Evolutionary conservation across 2,329 filamentous ascomycete species (phyloP).

Genomic region (Claviceps arundinis): DNA sequence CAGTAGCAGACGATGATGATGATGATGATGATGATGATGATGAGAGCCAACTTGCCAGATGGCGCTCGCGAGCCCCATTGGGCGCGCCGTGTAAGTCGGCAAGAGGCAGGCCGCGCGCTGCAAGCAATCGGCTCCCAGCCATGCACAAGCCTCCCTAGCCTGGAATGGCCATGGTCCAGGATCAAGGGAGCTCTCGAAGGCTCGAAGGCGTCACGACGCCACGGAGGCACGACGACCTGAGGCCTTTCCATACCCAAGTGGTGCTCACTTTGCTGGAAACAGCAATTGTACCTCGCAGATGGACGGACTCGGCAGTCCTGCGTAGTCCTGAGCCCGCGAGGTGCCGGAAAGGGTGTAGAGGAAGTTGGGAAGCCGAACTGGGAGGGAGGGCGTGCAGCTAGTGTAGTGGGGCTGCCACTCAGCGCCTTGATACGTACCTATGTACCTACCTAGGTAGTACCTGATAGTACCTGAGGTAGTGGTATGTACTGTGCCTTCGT

Average conservation of each 20-base stretch:
- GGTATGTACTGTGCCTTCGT: background rate
- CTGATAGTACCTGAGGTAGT: background rate
- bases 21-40: background rate
- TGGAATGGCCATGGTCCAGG: no score
- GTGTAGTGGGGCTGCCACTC: background rate
- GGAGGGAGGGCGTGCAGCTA: background rate
- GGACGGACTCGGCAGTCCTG: slow-evolving; percentile 2
- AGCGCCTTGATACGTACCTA: no score
- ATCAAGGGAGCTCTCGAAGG: no score
- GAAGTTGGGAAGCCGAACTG: background rate
- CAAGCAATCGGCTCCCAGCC: background rate
- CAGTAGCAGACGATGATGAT: background rate
- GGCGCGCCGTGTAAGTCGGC: slow-evolving; percentile 3
- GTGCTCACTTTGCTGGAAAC: slow-evolving; percentile 1
- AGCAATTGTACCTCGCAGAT: background rate
- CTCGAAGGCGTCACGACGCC: background rate
- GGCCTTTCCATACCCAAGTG: background rate
- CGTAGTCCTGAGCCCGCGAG: background rate
- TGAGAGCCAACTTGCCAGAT: background rate
- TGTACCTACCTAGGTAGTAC: background rate
- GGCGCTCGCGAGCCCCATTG: background rate
- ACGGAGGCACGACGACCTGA: background rate
- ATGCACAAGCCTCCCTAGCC: background rate
- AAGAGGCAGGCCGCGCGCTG: slow-evolving; percentile 1
- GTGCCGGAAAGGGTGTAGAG: slow-evolving; percentile 6